Conservation (phyloP, 2,329 filamentous ascomycete genomes). For the Tolypocladium amazonense region DNA sequence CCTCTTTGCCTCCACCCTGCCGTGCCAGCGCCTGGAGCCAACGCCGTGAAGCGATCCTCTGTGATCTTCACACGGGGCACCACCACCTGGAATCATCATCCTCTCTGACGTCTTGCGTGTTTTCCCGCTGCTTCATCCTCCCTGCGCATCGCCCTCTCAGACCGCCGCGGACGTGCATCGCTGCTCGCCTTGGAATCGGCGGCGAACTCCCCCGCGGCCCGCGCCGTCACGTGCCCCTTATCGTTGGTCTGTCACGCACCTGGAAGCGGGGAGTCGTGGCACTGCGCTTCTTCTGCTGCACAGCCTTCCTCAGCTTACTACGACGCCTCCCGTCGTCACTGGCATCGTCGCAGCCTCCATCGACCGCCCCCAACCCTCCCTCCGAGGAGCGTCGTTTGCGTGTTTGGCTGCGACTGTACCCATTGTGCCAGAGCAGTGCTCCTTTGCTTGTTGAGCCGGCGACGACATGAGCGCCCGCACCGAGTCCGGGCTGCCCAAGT, state of each 20-base stretch:
- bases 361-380: not conserved
- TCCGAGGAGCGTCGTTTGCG: conserved; percentile 2
- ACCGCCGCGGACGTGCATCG: not conserved
- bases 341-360: not conserved
- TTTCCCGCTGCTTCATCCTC: not conserved
- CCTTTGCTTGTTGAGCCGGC: not conserved
- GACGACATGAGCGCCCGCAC: conserved; percentile 19
- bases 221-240: conserved; percentile 2
- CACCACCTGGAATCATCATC: not conserved
- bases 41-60: not conserved
- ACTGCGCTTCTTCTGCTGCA: conserved; percentile 4
- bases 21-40: not conserved
- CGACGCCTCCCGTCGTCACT: not conserved
- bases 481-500: conserved; percentile 25
- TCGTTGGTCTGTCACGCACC: not conserved
- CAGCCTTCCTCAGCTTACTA: conserved; percentile 4
- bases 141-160: not conserved
- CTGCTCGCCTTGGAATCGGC: not conserved
- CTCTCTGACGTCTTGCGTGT: not conserved
- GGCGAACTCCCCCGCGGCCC: not conserved
- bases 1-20: not conserved
- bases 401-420: conserved; percentile 7
- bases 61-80: not conserved
- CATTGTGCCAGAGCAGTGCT: conserved; percentile 5
- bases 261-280: conserved; percentile 3